Conservation (phyloP, 2,329 filamentous ascomycete genomes). For the Penicillium sp. region DNA sequence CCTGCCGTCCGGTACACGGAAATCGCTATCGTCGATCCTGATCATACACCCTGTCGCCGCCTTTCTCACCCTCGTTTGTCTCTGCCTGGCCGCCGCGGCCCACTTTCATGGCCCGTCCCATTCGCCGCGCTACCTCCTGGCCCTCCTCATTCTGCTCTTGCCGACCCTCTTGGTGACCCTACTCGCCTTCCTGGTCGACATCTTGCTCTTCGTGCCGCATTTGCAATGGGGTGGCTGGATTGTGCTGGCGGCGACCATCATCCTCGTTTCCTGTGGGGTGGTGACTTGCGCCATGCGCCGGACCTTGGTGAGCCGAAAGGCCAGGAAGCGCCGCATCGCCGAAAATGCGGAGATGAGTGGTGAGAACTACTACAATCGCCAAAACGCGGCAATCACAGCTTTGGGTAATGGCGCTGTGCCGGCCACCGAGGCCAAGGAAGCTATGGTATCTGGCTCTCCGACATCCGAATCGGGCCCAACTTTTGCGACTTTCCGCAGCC, state of each 20-base stretch:
- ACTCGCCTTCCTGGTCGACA: slow-evolving; percentile 86
- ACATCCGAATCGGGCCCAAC: slow-evolving; percentile 48
- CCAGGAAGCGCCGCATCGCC: slow-evolving; percentile 83
- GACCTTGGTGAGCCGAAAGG: slow-evolving; percentile 84
- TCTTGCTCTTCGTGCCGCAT: slow-evolving; percentile 90
- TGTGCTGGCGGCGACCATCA: slow-evolving; percentile 79
- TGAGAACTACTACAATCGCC: slow-evolving; percentile 77
- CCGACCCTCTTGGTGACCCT: slow-evolving; percentile 78
- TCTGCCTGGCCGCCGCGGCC: slow-evolving; percentile 70
- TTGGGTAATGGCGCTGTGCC: slow-evolving; percentile 19
- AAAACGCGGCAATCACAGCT: slow-evolving; percentile 37
- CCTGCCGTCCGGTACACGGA: slow-evolving; percentile 60
- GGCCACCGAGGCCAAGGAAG: slow-evolving; percentile 50
- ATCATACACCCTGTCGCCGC: slow-evolving; percentile 91
- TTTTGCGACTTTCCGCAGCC: slow-evolving; percentile 43
- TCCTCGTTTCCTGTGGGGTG: slow-evolving; percentile 75
- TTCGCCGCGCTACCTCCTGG: slow-evolving; percentile 80
- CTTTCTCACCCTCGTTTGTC: slow-evolving; percentile 76
- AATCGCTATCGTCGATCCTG: slow-evolving; percentile 77
- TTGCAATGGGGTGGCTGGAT: slow-evolving; percentile 92
- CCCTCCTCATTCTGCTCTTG: slow-evolving; percentile 78
- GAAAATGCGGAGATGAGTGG: slow-evolving; percentile 98
- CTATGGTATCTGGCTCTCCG: slow-evolving; percentile 54
- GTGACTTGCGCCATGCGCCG: slow-evolving; percentile 93
- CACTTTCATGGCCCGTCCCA: slow-evolving; percentile 86